Evolutionary conservation across 2,329 filamentous ascomycete species (phyloP).

Genomic region (Cladosporium sp.): DNA sequence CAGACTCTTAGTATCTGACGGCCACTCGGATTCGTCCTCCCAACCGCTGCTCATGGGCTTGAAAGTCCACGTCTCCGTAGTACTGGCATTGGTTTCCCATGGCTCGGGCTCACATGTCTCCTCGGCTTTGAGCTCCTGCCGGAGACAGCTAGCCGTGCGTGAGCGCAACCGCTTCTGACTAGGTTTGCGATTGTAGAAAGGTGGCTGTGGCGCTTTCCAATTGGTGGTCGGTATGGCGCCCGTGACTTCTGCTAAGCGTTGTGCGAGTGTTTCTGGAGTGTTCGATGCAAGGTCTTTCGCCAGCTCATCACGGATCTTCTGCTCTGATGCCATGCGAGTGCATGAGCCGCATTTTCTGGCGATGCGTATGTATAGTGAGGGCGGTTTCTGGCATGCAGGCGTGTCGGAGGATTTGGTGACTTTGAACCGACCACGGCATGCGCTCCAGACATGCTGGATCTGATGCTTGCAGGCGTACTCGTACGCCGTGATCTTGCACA

Average conservation of each 20-base stretch:
- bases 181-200: slow-evolving; percentile 2
- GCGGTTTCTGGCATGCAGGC: not conserved
- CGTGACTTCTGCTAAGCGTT: not conserved
- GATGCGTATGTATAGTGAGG: not conserved
- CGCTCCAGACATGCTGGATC: not conserved
- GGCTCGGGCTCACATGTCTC: not conserved
- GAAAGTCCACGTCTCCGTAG: not conserved
- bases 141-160: not conserved
- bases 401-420: not conserved
- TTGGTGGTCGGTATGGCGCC: not conserved
- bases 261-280: not conserved
- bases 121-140: not conserved
- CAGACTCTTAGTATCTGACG: slow-evolving; percentile 4
- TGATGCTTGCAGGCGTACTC: not conserved
- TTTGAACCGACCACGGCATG: slow-evolving; percentile 1
- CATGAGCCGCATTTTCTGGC: not conserved
- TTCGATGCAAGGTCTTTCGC: not conserved
- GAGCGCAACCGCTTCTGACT: not conserved
- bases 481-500: slow-evolving; percentile 3
- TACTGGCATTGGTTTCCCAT: not conserved
- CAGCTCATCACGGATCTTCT: not conserved
- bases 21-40: not conserved
- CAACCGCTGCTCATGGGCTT: not conserved
- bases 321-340: not conserved
- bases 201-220: not conserved